Base-by-base conservation (phyloP, 202 grass and related monocot species). In the Brachypodium distachyon region DNA sequence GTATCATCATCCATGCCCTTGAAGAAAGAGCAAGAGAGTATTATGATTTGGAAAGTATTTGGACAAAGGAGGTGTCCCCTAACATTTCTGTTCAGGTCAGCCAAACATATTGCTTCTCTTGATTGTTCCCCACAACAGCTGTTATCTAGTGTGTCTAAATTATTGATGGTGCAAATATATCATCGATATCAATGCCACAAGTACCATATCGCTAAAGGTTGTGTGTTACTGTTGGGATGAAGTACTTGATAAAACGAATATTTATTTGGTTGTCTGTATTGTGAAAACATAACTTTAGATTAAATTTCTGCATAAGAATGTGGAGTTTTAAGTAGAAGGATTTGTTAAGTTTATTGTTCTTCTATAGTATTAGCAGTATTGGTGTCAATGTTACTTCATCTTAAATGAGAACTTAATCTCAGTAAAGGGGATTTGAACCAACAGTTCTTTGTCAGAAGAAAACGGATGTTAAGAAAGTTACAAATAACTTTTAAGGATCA, bases 1-100 rank as follows among this genome's bases (percentile, higher is more conserved):
- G 79, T 53, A 88, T 97, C 42, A 84, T 97, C 72, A 80, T 97
- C 77, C 94, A 97, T 39, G 91, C 88, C 16, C 91, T 97, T 79
- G 94, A 97, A 83, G 94, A 97, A 81, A 97, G 88, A 70, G 94
- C 94, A 44, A 97, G 94, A 61, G 87, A 83, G 47, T 97, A 97
- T 27, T 97, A 97, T 83, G 88, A 97, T 88, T 83, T 97, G 81
- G 94, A 97, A 85, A 86, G 87, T 48, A 84, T 94, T 78, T 97
- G 91, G 90, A 92, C 86, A 48, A 94, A 83, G 81, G 88, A 86
- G 47, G 79, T 86, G 62, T 70, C 88, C 61, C 61, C 84, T 43
- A 91, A 90, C 67, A 68, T 67, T 65, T 90, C 88, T 0, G 61
- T 75, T 81, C 79, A 79, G 91, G 94, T 97, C 68, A 50, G 86